A percentile compares a stretch with the other conserved stretches of the same genome.
Conservation (phyloP, 176 grass and related monocot species). For the Oryza longistaminata region DNA sequence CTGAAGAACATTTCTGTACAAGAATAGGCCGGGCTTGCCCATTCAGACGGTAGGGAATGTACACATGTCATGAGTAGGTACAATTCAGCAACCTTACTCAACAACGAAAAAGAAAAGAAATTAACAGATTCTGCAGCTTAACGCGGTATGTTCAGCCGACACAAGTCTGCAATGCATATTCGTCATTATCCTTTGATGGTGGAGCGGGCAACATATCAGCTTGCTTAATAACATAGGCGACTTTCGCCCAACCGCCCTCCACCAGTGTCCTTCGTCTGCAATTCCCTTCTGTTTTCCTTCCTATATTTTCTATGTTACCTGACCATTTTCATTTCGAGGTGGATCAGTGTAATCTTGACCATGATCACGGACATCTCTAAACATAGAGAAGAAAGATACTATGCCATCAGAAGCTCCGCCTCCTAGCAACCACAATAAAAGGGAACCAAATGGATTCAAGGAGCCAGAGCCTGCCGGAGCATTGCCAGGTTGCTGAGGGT, state of each 20-base stretch:
- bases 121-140: constrained; percentile 9
- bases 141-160: constrained; percentile 34
- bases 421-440: constrained; percentile 82
- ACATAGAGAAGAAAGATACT: constrained; percentile 88
- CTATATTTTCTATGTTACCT: constrained; percentile 55
- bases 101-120: constrained; percentile 15
- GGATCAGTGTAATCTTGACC: constrained; percentile 55
- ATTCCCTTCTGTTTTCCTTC: background rate
- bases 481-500: constrained; percentile 49
- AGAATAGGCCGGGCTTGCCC: constrained; percentile 17
- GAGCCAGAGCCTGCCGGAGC: constrained; percentile 44
- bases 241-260: background rate
- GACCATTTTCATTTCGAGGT: constrained; percentile 62
- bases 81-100: constrained; percentile 37
- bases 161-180: constrained; percentile 41
- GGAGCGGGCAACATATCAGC: background rate
- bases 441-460: constrained; percentile 63
- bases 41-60: constrained; percentile 46
- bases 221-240: background rate
- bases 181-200: constrained; percentile 54
- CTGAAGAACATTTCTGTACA: constrained; percentile 48
- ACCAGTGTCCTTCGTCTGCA: background rate
- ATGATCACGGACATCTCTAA: constrained; percentile 83
- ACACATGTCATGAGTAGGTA: constrained; percentile 43
- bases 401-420: constrained; percentile 84